Evolutionary conservation across 371 early-diverging fungal genomes (phyloP), one percentile per base, ranked within the genome.

Genomic region (Saksenaea vasiformis): DNA sequence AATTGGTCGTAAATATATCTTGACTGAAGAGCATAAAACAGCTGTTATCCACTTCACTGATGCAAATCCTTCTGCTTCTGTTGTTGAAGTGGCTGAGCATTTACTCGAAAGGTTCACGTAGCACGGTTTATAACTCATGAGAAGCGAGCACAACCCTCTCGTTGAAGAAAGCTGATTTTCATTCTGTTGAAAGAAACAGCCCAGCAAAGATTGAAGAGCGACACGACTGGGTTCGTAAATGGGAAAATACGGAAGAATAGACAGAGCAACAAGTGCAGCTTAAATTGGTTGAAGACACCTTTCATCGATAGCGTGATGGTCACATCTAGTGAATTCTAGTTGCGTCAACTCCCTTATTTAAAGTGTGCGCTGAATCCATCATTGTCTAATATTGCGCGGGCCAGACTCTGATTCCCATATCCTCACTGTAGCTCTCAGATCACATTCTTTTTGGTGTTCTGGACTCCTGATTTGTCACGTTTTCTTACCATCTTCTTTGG

Each of bases 101-200:
- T 58, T 60, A 36, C 19, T 54, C 28, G 27, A 60, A 47, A 27
- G 31, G 28, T 69, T 65, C 27, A 24, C 51, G 43, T 7, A 63
- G 59, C 58, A 61, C 61, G 3, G 57, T 68, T 56, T 34, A 64
- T 53, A 58, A 61, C 15, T 62, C 37, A 58, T 65, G 62, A 51
- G 26, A 58, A 58, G 0, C 1, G 58, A 61, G 35, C 58, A 61
- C 53, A 66, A 51, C 54, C 58, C n/a, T 68, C 41, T 58, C 59
- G 2, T 54, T 69, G 39, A 69, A 69, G 44, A 26, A 64, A 47
- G 54, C 58, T 2, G 15, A 26, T 8, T 55, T 19, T 39, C 62
- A 54, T 3, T 15, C 62, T 62, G 24, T 37, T 13, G 69, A 60
- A 37, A 61, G 69, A 61, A 69, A 69, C 37, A 64, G 68, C 51